Evolutionary conservation across 2,329 filamentous ascomycete genomes (phyloP).

Genomic region (Colletotrichum tabaci): DNA sequence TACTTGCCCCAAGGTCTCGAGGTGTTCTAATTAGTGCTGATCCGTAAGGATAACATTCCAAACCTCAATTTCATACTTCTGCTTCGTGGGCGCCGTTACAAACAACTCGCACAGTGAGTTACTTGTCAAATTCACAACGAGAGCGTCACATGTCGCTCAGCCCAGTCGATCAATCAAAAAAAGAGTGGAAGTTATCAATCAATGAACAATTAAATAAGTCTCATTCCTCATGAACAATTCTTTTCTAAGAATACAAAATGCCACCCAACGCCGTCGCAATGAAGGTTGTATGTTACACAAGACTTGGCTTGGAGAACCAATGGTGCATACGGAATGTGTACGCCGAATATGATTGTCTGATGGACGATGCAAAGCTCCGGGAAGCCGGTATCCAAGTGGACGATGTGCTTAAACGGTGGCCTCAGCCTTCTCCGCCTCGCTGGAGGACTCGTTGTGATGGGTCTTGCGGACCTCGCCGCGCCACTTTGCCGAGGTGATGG

Average conservation of each 20-base stretch:
- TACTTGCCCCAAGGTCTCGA: no score
- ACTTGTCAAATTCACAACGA: no score
- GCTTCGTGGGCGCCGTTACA: no score
- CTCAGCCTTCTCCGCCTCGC: conserved; percentile 34
- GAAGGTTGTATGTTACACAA: conserved; percentile 35
- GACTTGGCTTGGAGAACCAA: conserved; percentile 5
- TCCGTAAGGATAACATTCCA: no score
- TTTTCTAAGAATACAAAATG: conserved; percentile 17
- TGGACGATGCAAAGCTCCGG: background rate
- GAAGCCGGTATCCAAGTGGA: background rate
- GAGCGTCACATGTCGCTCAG: no score
- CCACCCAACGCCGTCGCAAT: conserved; percentile 42
- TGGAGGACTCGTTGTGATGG: conserved; percentile 42
- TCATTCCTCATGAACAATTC: conserved; percentile 39
- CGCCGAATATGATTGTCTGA: background rate
- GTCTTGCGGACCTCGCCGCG: conserved; percentile 47
- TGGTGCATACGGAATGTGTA: conserved; percentile 10
- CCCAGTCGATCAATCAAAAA: background rate
- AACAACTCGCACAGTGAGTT: no score
- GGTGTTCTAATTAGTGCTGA: no score
- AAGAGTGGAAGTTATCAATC: background rate
- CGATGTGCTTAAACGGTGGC: conserved; percentile 18
- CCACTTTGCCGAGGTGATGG: conserved; percentile 61
- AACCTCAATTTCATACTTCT: no score
- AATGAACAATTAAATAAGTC: conserved; percentile 30